These are phyloP conservation scores for Canavalia gladiata DNA, from an alignment of 306 rosid genomes.

Conservation along the genomic window DNA sequence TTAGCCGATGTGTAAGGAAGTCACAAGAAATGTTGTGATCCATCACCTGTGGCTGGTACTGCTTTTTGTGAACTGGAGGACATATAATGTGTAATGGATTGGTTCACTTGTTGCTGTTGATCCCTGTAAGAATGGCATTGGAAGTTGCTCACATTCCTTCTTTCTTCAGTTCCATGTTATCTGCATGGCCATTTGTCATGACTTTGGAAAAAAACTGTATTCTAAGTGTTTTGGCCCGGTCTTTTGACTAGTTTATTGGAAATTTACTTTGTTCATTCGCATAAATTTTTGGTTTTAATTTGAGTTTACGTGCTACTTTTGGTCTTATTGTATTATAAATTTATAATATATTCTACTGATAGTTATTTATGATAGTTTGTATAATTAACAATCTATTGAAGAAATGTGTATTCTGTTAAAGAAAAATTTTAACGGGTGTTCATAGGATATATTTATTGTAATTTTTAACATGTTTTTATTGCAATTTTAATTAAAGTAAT, in stretches of 20 bases:
- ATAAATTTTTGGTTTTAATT: conserved; percentile 47
- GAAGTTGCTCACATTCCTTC: conserved; percentile 49
- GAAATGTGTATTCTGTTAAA: no score
- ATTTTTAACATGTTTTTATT: no score
- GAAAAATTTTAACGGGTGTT: no score
- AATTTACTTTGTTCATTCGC: conserved; percentile 57
- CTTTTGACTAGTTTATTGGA: conserved; percentile 54
- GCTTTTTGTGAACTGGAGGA: conserved; percentile 53
- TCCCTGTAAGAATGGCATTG: conserved; percentile 51
- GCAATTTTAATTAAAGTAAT: no score
- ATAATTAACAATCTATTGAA: no score
- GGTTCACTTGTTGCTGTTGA: conserved; percentile 46
- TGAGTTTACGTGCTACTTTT: conserved; percentile 43
- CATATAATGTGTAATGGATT: conserved; percentile 44
- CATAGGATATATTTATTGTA: no score
- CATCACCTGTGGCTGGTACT: conserved; percentile 13
- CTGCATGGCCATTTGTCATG: conserved; percentile 52
- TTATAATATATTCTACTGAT: no score
- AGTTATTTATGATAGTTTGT: no score
- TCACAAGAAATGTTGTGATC: conserved; percentile 83
- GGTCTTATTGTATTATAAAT: not conserved
- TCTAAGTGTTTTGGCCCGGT: conserved; percentile 56
- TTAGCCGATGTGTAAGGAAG: conserved; percentile 90
- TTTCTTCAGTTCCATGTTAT: conserved; percentile 49
- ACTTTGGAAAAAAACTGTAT: conserved; percentile 56